phyloP scores from a whole-genome alignment of 352 stramenopile genomes.

The Pythium guiyangense region DNA sequence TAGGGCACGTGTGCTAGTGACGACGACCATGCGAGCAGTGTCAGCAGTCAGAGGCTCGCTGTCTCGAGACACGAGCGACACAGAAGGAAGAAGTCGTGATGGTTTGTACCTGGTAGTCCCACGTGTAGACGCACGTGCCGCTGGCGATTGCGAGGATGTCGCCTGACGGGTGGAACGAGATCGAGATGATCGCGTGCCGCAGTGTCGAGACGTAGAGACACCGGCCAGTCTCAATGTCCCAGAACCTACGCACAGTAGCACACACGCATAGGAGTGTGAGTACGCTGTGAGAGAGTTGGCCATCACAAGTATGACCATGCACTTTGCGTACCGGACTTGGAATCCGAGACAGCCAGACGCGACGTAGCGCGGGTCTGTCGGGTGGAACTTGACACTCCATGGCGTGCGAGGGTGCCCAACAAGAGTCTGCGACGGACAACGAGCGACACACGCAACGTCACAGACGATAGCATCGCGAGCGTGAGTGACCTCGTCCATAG shows the following conservation, averaged over 20 bases:
- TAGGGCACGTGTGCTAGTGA: constrained; percentile 64
- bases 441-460: not conserved
- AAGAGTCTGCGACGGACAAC: constrained; percentile 46
- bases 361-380: constrained; percentile 90
- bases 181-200: constrained; percentile 94
- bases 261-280: no score
- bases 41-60: not conserved
- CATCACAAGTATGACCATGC: not conserved
- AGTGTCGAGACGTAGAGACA: constrained; percentile 94
- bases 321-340: constrained; percentile 77
- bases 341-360: constrained; percentile 96
- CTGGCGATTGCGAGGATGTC: constrained; percentile 94
- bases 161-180: constrained; percentile 95
- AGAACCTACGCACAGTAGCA: constrained; percentile 43
- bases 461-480: not conserved
- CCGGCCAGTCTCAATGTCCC: constrained; percentile 83
- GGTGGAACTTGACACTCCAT: constrained; percentile 99
- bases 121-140: constrained; percentile 93
- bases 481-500: no score
- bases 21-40: not conserved
- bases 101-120: constrained; percentile 87
- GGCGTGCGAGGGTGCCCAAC: constrained; percentile 84
- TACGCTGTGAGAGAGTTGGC: not conserved
- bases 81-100: not conserved
- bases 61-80: not conserved